Base-by-base conservation (phyloP, 2,329 filamentous ascomycete species). In the Periconia digitata region DNA sequence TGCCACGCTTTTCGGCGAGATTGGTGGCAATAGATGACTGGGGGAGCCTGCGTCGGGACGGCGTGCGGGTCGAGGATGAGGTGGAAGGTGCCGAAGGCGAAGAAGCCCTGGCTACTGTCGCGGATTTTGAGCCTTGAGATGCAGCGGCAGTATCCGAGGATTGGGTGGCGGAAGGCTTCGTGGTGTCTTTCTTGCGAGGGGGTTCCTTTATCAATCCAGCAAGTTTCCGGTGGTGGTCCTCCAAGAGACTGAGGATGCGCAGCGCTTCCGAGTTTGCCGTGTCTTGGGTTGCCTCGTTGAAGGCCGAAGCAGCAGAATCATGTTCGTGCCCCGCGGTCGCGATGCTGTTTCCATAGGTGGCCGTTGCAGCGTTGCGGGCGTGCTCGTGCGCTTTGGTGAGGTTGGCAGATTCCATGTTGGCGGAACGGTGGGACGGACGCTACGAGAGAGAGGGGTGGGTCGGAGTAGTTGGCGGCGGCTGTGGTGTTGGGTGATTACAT, bases 11-110 rank as follows among this genome's bases (percentile, higher is more conserved):
- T 13, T 90, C 90, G 13, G 91, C 91, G 37, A 96, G 75, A 63
- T 95, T 95, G 72, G 84, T 95, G 21, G 90, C 90, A 52, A 96
- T 95, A 1, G 90, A 95, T 1, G 90, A 90, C 48, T 90, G 84
- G 21, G 83, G 77, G 2, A 69, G 83, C 66, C 75, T 59, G 47
- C 80, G 74, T 54, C 72, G 69, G 8, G 70, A 66, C 2, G 65
- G 55, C 1, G 61, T 56, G 21, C 55, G 70, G 47, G 50, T 66
- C 51, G 69, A 50, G 58, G 74, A 49, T 63, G 76, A 45, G 62
- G 73, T 47, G 52, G 61, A 60, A 60, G 73, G 46, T 51, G 60
- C 58, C 12, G 27, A 3, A 67, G 75, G 47, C 50, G 67, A 56
- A 46, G 55, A 20, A 15, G 64, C 51, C 13, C 63, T 54, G 3